phyloP scores from a whole-genome alignment of 345 rosid species.

The Mallotus nudiflorus region DNA sequence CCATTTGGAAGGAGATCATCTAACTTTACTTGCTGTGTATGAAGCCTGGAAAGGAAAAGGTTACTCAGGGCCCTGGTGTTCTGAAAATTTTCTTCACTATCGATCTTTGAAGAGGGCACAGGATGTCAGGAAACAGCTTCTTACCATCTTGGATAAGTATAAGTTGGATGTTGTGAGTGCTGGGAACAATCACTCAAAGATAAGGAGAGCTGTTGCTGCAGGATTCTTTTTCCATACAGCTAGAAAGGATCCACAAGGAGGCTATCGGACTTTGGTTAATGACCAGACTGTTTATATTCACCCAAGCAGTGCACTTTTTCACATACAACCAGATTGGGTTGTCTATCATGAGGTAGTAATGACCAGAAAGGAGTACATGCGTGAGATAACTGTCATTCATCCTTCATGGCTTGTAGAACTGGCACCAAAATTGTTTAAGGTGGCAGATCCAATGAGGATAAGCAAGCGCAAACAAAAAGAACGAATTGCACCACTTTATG shows the following conservation, averaged over 20 bases:
- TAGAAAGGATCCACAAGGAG: conserved; percentile 87
- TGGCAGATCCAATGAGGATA: conserved; percentile 78
- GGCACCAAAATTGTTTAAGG: conserved; percentile 90
- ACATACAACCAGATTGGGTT: conserved; percentile 96
- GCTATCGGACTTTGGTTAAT: conserved; percentile 78
- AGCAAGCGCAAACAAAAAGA: conserved; percentile 92
- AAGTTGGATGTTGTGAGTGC: conserved; percentile 78
- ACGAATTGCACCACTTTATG: conserved; percentile 81
- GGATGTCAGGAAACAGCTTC: conserved; percentile 87
- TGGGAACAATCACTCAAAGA: conserved; percentile 71
- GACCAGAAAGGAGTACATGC: conserved; percentile 94
- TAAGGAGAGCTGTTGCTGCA: conserved; percentile 82
- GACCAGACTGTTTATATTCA: conserved; percentile 89
- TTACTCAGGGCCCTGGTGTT: conserved; percentile 92
- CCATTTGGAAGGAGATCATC: conserved; percentile 89
- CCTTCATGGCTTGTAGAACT: conserved; percentile 93
- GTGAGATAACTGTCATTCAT: conserved; percentile 78
- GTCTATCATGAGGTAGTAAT: conserved; percentile 90
- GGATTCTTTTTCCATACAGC: conserved; percentile 90
- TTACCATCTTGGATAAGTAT: conserved; percentile 89
- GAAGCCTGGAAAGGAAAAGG: conserved; percentile 93
- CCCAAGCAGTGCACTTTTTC: conserved; percentile 89
- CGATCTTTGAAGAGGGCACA: conserved; percentile 80
- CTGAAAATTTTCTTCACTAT: conserved; percentile 81
- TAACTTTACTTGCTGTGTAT: conserved; percentile 89